A percentile compares a stretch with the other conserved stretches of the same genome.
phyloP scores from a whole-genome alignment of 1,284 basidiomycete species.

The Neonothopanus nambi region DNA sequence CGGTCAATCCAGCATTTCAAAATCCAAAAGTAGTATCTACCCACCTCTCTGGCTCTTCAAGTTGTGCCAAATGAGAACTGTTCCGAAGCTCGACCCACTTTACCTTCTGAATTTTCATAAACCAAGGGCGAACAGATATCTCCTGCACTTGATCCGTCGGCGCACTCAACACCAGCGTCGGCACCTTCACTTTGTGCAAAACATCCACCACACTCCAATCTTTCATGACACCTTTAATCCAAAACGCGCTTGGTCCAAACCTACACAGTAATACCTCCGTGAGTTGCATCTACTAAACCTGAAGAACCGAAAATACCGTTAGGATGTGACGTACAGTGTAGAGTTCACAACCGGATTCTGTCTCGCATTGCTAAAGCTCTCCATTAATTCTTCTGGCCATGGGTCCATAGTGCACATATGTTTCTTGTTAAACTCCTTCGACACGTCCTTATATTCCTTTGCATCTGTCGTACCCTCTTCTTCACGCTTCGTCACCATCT shows the following conservation, averaged over 20 bases:
- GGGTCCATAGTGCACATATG: constrained; percentile 45
- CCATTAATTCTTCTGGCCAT: constrained; percentile 33
- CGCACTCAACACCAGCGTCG: constrained; percentile 35
- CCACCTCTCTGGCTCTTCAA: constrained; percentile 33
- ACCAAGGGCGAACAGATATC: constrained; percentile 29
- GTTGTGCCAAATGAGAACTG: constrained; percentile 29
- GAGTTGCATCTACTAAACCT: no score
- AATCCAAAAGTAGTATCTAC: no score
- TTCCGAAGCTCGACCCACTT: constrained; percentile 34
- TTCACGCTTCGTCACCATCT: constrained; percentile 42
- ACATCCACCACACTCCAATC: constrained; percentile 32
- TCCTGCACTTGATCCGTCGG: constrained; percentile 33
- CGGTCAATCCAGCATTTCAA: no score
- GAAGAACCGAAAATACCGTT: not conserved
- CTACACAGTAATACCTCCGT: constrained; percentile 25
- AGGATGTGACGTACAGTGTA: constrained; percentile 23
- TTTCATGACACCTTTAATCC: constrained; percentile 29
- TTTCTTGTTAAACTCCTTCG: constrained; percentile 37
- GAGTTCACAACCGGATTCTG: constrained; percentile 44
- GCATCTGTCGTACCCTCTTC: constrained; percentile 38
- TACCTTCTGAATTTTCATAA: constrained; percentile 28
- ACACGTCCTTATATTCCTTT: constrained; percentile 42
- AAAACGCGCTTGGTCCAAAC: constrained; percentile 33
- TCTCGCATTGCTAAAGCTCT: constrained; percentile 22
- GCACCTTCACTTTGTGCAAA: constrained; percentile 30